phyloP scores from a whole-genome alignment of 345 rosid genomes.

The Euphorbia lathyris region DNA sequence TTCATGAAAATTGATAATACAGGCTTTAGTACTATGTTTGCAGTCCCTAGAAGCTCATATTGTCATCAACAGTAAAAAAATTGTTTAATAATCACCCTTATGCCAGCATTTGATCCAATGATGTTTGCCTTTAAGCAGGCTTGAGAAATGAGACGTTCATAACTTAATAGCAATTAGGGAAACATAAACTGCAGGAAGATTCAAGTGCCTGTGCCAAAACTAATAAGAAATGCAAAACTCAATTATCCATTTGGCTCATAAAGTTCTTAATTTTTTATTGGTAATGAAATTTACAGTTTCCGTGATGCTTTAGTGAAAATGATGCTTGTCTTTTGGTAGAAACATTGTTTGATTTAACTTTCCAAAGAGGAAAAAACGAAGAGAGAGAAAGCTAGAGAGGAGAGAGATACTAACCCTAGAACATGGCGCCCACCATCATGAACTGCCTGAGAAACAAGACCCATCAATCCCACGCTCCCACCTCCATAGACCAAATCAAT shows the following conservation, averaged over 20 bases:
- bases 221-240: not conserved
- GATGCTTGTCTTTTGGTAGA: constrained; percentile 30
- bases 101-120: constrained; percentile 50
- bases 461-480: constrained; percentile 98
- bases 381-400: constrained; percentile 17
- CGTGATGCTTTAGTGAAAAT: constrained; percentile 8
- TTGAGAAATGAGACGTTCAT: constrained; percentile 13
- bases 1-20: not conserved
- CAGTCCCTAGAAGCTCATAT: not conserved
- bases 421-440: constrained; percentile 99
- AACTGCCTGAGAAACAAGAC: constrained; percentile 96
- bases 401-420: constrained; percentile 68
- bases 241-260: not conserved
- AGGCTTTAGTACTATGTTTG: not conserved
- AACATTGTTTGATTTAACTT: constrained; percentile 6
- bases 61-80: not conserved
- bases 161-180: too few species aligned
- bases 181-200: constrained; percentile 22
- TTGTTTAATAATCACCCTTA: not conserved
- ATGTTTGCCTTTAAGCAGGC: constrained; percentile 33
- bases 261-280: not conserved
- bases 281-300: not conserved
- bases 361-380: not conserved
- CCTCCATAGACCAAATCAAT: constrained; percentile 98
- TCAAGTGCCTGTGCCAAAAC: constrained; percentile 11